Conservation (phyloP, 1,139 yeast genomes). For the Williopsis jadinii region DNA sequence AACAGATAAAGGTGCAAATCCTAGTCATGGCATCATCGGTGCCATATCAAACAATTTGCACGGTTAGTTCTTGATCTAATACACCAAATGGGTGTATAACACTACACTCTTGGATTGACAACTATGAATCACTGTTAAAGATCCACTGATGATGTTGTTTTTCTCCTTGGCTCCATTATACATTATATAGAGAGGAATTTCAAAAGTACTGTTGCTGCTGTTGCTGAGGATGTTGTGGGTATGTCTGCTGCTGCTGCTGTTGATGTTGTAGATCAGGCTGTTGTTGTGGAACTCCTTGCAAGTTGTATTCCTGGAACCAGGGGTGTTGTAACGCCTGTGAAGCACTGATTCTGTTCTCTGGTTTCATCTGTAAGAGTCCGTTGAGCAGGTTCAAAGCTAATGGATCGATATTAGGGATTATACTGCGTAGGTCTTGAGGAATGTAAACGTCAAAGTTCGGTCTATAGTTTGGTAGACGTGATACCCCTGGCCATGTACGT, state of each 20-base stretch:
- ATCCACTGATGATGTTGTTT: no score
- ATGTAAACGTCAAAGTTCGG: slow-evolving; percentile 71
- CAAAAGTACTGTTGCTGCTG: slow-evolving; percentile 2
- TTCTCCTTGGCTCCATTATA: no score
- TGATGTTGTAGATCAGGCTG: slow-evolving; percentile 6
- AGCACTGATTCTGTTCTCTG: slow-evolving; percentile 86
- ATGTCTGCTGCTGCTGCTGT: slow-evolving; percentile 4
- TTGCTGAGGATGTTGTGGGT: slow-evolving; percentile 1
- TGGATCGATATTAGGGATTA: slow-evolving; percentile 74
- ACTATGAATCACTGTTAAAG: no score
- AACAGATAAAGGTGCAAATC: slow-evolving; percentile 14
- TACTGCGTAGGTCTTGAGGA: slow-evolving; percentile 74
- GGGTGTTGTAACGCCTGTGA: slow-evolving; percentile 91
- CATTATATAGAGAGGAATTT: no score
- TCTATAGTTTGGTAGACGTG: slow-evolving; percentile 79
- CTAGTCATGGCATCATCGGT: slow-evolving; percentile 14
- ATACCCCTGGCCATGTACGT: slow-evolving; percentile 92
- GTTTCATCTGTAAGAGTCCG: slow-evolving; percentile 80
- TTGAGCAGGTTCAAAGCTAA: slow-evolving; percentile 74
- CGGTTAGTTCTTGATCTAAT: not conserved
- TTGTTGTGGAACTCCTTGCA: slow-evolving; percentile 8
- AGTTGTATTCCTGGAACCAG: slow-evolving; percentile 78
- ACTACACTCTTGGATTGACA: no score
- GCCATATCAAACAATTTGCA: not conserved
- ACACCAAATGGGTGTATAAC: no score